Evolutionary conservation across 371 early-diverging fungal genomes (phyloP).

Genomic region (Chytridium lagenaria): DNA sequence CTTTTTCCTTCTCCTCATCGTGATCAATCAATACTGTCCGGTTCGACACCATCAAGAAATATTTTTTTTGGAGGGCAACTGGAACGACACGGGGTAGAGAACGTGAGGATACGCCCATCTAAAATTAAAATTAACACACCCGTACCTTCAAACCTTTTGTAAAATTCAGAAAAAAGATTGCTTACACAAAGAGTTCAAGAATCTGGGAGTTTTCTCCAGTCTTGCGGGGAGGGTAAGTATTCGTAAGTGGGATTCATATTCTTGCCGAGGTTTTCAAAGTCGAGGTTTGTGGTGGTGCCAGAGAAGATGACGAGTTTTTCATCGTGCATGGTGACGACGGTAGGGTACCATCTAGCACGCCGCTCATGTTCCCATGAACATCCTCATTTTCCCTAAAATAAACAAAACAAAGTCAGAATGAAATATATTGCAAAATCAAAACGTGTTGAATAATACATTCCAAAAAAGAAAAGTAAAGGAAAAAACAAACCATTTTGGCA

Average conservation of each 20-base stretch:
- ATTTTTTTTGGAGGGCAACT: conserved; percentile 39
- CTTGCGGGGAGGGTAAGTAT: conserved; percentile 37
- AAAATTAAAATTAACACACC: too few relatives aligned
- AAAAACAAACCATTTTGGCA: conserved; percentile 1
- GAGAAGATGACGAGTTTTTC: conserved; percentile 36
- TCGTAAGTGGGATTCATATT: conserved; percentile 52
- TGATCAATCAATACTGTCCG: conserved; percentile 32
- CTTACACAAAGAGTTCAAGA: conserved; percentile 23
- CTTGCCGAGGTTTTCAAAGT: conserved; percentile 30
- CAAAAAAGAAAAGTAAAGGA: not conserved
- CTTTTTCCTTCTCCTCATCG: conserved; percentile 8
- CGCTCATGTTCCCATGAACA: conserved; percentile 13
- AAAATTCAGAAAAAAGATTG: not conserved
- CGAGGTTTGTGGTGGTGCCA: conserved; percentile 38
- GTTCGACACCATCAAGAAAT: conserved; percentile 45
- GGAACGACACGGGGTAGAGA: conserved; percentile 48
- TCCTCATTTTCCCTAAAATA: conserved; percentile 5
- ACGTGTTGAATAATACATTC: too few relatives aligned
- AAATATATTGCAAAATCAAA: too few relatives aligned
- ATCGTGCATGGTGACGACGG: conserved; percentile 39
- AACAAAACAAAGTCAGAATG: not conserved
- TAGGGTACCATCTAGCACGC: conserved; percentile 35
- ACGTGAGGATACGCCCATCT: conserved; percentile 43
- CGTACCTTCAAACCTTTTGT: too few relatives aligned
- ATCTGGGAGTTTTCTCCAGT: conserved; percentile 20